Percentiles rank a stretch among this genome's conserved stretches.
These are phyloP conservation scores for Aureobasidium vineae DNA, from an alignment of 2,329 filamentous ascomycete genomes.

Conservation along the genomic window DNA sequence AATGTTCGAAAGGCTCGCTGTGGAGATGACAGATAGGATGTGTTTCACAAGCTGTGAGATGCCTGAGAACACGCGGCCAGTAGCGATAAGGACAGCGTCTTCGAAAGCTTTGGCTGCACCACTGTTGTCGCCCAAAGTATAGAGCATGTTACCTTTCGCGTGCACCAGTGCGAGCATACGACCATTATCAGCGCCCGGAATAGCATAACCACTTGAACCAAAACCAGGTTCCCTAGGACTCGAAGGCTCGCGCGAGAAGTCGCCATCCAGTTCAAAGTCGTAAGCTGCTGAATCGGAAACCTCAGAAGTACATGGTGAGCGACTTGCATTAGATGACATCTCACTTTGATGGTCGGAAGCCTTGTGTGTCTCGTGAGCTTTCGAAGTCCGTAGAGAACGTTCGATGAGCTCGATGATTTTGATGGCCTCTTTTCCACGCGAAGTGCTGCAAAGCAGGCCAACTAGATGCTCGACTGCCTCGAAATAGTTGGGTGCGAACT, in stretches of 20 bases:
- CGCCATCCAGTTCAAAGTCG: constrained; percentile 53
- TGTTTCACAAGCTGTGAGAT: constrained; percentile 76
- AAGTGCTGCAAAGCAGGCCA: constrained; percentile 76
- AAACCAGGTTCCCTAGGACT: constrained; percentile 56
- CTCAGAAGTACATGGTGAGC: constrained; percentile 54
- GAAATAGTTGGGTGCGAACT: constrained; percentile 79
- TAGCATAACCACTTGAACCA: constrained; percentile 77
- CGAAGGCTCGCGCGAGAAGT: constrained; percentile 34
- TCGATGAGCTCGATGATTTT: constrained; percentile 85
- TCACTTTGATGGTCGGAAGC: constrained; percentile 58
- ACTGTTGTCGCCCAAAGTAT: constrained; percentile 77
- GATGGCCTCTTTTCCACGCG: constrained; percentile 80
- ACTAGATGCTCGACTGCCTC: constrained; percentile 95
- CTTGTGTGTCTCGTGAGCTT: constrained; percentile 49
- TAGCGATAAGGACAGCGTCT: constrained; percentile 86
- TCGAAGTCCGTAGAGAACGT: constrained; percentile 58
- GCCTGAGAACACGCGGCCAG: constrained; percentile 66
- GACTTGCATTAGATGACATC: constrained; percentile 54
- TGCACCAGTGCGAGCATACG: constrained; percentile 91
- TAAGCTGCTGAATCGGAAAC: constrained; percentile 57
- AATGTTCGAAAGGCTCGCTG: constrained; percentile 34
- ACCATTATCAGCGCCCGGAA: constrained; percentile 85
- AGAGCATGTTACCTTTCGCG: constrained; percentile 98
- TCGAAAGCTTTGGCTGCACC: constrained; percentile 87
- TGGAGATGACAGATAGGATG: constrained; percentile 67